A percentile compares a stretch with the other conserved stretches of the same genome.
phyloP scores from a whole-genome alignment of 805 yeast genomes.

The Grigorovia yakushimaensis region DNA sequence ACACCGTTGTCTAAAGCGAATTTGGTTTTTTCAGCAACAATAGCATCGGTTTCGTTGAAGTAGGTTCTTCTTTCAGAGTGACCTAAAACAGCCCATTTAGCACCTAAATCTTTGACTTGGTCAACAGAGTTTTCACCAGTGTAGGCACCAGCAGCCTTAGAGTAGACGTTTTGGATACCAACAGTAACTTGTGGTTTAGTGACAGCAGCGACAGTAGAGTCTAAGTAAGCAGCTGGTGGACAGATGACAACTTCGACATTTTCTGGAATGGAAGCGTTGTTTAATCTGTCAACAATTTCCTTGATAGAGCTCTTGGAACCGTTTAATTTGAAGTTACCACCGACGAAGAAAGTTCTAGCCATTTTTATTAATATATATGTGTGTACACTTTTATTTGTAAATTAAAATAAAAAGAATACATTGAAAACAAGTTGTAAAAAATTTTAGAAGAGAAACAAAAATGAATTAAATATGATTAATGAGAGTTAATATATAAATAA shows the following conservation, averaged over 20 bases:
- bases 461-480: not conserved
- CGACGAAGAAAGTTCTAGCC: conserved; percentile 92
- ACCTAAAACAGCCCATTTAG: conserved; percentile 90
- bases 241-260: conserved; percentile 89
- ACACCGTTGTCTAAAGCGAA: conserved; percentile 86
- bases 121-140: conserved; percentile 94
- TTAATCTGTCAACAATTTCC: conserved; percentile 73
- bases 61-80: conserved; percentile 98
- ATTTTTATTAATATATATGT: conserved; percentile 12
- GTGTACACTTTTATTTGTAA: not conserved
- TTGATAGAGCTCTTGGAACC: conserved; percentile 83
- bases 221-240: conserved; percentile 91
- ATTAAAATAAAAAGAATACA: not conserved
- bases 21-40: conserved; percentile 88
- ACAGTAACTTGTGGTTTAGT: conserved; percentile 65
- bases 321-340: conserved; percentile 99
- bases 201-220: conserved; percentile 59
- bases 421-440: not conserved
- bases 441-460: not conserved
- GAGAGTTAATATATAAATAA: not conserved
- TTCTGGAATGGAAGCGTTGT: conserved; percentile 63
- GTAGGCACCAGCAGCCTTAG: conserved; percentile 89
- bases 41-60: conserved; percentile 81
- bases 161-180: conserved; percentile 86
- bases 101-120: conserved; percentile 84